These are phyloP conservation scores for Sarcodon aspratus DNA, from an alignment of 768 basidiomycete genomes.

Conservation along the genomic window DNA sequence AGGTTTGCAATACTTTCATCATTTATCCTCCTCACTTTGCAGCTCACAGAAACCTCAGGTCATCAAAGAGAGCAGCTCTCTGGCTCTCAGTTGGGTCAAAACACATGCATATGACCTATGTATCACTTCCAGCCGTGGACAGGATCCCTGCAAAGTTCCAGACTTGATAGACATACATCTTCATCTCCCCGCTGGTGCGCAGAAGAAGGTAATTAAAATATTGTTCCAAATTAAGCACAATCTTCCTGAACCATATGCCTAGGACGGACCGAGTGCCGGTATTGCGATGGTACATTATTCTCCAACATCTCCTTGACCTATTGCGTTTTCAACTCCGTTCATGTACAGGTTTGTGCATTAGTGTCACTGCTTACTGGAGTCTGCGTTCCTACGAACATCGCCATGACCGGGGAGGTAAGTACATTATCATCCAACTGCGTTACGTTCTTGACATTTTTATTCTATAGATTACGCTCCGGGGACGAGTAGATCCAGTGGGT, in stretches of 20 bases:
- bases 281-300: constrained; percentile 60
- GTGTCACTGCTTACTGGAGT: constrained; percentile 76
- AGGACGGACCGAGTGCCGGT: constrained; percentile 84
- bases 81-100: constrained; percentile 91
- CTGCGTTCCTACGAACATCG: constrained; percentile 58
- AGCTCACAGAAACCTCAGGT: constrained; percentile 29
- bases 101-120: constrained; percentile 71
- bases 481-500: constrained; percentile 74
- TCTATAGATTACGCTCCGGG: constrained; percentile 65
- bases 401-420: constrained; percentile 82
- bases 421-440: constrained; percentile 4
- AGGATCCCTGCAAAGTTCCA: constrained; percentile 68
- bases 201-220: constrained; percentile 44
- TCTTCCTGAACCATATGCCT: background rate
- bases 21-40: background rate
- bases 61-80: constrained; percentile 84
- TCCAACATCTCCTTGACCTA: background rate
- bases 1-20: constrained; percentile 26
- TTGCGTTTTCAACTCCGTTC: background rate
- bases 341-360: constrained; percentile 67
- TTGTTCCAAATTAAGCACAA: background rate
- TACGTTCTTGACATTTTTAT: background rate
- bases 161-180: constrained; percentile 75
- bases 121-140: constrained; percentile 55
- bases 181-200: constrained; percentile 82